phyloP scores from a whole-genome alignment of 495 filamentous ascomycete species.

The Aspergillus leporis region DNA sequence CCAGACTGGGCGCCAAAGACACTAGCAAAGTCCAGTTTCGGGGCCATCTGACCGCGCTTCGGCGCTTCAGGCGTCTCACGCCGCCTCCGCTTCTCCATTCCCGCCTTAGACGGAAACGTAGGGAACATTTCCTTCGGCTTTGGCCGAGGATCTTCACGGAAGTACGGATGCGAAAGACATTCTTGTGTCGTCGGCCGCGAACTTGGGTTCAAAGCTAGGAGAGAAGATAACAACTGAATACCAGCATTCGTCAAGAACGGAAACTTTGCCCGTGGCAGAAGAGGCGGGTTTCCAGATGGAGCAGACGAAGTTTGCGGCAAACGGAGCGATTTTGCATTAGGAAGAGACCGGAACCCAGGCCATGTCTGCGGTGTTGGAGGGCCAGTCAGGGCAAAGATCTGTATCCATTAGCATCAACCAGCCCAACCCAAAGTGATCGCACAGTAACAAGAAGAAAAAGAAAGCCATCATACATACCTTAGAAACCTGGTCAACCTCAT shows the following conservation, averaged over 20 bases:
- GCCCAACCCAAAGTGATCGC: too few species aligned
- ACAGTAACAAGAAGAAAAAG: not conserved
- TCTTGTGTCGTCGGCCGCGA: conserved; percentile 67
- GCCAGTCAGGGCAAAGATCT: conserved; percentile 88
- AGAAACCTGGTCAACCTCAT: conserved; percentile 85
- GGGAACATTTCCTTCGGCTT: conserved; percentile 87
- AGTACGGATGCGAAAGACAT: conserved; percentile 78
- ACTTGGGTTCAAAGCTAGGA: conserved; percentile 77
- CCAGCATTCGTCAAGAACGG: conserved; percentile 79
- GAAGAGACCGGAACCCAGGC: conserved; percentile 84
- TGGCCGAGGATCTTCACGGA: conserved; percentile 83
- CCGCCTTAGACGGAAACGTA: conserved; percentile 91
- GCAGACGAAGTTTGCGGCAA: conserved; percentile 56
- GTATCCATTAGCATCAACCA: conserved; percentile 28
- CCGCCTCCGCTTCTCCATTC: conserved; percentile 78
- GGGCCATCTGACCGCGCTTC: conserved; percentile 68
- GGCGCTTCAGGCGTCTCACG: conserved; percentile 85
- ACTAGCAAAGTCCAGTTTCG: conserved; percentile 65
- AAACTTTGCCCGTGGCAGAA: conserved; percentile 67
- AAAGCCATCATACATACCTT: conserved; percentile 40
- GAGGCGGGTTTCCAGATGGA: conserved; percentile 23
- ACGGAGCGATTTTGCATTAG: conserved; percentile 84
- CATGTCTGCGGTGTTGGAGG: conserved; percentile 84
- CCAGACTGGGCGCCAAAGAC: conserved; percentile 72
- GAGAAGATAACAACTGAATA: conserved; percentile 60